These are phyloP conservation scores for Esteya vermicola DNA, from an alignment of 2,329 filamentous ascomycete species.

Conservation along the genomic window DNA sequence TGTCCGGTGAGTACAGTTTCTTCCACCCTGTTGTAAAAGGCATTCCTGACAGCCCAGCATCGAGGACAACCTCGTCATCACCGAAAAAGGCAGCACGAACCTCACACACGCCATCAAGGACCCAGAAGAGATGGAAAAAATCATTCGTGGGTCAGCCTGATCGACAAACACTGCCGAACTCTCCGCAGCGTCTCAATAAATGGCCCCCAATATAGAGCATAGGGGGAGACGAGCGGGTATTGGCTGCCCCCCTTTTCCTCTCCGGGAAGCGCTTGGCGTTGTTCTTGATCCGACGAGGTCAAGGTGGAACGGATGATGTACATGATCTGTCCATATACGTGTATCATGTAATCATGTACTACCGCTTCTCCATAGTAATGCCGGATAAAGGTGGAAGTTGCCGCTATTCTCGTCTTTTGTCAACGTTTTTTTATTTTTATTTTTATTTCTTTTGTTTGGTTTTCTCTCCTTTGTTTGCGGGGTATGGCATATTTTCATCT, in stretches of 20 bases:
- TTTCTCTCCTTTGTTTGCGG: background rate
- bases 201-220: no score
- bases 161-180: no score
- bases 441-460: background rate
- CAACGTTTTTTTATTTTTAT: background rate
- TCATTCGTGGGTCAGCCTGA: conserved; percentile 22
- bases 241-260: no score
- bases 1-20: conserved; percentile 38
- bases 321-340: no score
- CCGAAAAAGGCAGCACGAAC: conserved; percentile 45
- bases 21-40: background rate
- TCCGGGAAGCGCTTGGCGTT: no score
- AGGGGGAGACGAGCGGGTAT: no score
- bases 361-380: no score
- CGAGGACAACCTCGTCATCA: conserved; percentile 52
- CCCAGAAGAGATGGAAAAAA: conserved; percentile 39
- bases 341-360: no score
- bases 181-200: no score
- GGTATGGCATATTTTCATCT: background rate
- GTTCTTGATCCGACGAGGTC: no score
- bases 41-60: conserved; percentile 24
- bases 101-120: conserved; percentile 52
- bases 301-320: no score
- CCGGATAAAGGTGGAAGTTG: no score
- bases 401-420: background rate